Evolutionary conservation across 805 yeast species (phyloP).

Genomic region (Metschnikowia reukaufii): DNA sequence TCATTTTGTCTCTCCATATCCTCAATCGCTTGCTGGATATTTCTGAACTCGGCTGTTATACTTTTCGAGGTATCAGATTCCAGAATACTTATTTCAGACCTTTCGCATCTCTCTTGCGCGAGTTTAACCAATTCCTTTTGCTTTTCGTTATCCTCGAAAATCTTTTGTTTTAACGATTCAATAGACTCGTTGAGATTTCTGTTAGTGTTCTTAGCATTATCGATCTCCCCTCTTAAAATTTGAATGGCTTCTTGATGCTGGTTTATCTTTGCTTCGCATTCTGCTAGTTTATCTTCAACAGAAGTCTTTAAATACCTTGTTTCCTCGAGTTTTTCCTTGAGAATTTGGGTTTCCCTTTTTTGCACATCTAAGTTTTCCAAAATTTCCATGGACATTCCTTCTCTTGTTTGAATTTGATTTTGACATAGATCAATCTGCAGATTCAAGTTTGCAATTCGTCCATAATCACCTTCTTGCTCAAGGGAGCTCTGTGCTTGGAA

Average conservation of each 20-base stretch:
- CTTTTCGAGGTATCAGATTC: constrained; percentile 46
- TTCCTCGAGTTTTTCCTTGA: constrained; percentile 10
- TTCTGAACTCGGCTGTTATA: constrained; percentile 49
- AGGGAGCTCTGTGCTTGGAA: constrained; percentile 39
- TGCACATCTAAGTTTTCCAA: constrained; percentile 10
- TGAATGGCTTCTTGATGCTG: constrained; percentile 19
- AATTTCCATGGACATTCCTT: constrained; percentile 30
- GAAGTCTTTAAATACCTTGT: constrained; percentile 3
- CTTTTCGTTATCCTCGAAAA: constrained; percentile 13
- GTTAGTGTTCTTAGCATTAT: constrained; percentile 16
- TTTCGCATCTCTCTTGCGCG: constrained; percentile 45
- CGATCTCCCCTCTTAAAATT: constrained; percentile 18
- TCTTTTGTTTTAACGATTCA: constrained; percentile 15
- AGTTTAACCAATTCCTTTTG: constrained; percentile 20
- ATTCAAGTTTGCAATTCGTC: constrained; percentile 38
- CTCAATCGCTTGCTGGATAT: constrained; percentile 46
- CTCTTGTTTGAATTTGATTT: constrained; percentile 27
- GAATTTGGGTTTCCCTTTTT: constrained; percentile 5
- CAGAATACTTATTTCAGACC: constrained; percentile 44
- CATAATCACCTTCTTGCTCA: constrained; percentile 46
- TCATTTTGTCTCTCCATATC: constrained; percentile 56
- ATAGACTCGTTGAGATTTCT: constrained; percentile 16
- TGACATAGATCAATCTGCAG: constrained; percentile 32
- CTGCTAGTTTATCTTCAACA: constrained; percentile 17
- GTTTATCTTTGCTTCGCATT: constrained; percentile 14